A percentile compares a stretch with the other conserved stretches of the same genome.
These are phyloP conservation scores for Sporothrix dimorphospora DNA, from an alignment of 2,329 filamentous ascomycete genomes.

Conservation along the genomic window DNA sequence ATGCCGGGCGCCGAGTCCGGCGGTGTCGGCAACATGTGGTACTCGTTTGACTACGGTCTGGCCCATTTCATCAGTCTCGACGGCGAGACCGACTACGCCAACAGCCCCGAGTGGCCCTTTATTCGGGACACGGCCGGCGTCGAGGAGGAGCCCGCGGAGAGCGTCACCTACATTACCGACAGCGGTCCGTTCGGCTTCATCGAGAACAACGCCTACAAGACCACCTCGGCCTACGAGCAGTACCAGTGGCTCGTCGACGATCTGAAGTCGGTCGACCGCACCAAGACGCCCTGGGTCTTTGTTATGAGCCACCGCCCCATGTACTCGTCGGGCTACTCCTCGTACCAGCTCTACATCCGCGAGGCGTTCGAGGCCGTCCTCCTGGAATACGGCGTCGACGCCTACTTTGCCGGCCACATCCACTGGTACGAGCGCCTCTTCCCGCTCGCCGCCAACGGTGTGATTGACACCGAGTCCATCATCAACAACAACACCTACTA, in stretches of 20 bases:
- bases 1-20: conserved; percentile 53
- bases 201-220: conserved; percentile 43
- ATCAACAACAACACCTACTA: conserved; percentile 53
- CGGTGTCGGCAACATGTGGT: conserved; percentile 55
- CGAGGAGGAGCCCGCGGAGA: conserved; percentile 45
- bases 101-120: conserved; percentile 52
- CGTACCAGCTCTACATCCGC: conserved; percentile 49
- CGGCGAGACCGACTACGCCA: conserved; percentile 52
- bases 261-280: conserved; percentile 34
- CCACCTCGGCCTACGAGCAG: conserved; percentile 50
- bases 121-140: conserved; percentile 47
- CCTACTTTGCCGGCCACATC: conserved; percentile 45
- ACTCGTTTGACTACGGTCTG: conserved; percentile 58
- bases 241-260: conserved; percentile 39
- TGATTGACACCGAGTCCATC: conserved; percentile 46
- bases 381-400: conserved; percentile 50
- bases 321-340: conserved; percentile 39
- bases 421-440: conserved; percentile 36
- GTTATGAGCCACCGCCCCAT: conserved; percentile 35
- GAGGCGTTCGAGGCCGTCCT: conserved; percentile 51
- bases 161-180: conserved; percentile 52
- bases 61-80: conserved; percentile 55
- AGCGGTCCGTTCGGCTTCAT: conserved; percentile 53
- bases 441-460: conserved; percentile 33
- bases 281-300: conserved; percentile 36